phyloP scores from a whole-genome alignment of 2,329 filamentous ascomycete genomes.

The Neurospora sp. region DNA sequence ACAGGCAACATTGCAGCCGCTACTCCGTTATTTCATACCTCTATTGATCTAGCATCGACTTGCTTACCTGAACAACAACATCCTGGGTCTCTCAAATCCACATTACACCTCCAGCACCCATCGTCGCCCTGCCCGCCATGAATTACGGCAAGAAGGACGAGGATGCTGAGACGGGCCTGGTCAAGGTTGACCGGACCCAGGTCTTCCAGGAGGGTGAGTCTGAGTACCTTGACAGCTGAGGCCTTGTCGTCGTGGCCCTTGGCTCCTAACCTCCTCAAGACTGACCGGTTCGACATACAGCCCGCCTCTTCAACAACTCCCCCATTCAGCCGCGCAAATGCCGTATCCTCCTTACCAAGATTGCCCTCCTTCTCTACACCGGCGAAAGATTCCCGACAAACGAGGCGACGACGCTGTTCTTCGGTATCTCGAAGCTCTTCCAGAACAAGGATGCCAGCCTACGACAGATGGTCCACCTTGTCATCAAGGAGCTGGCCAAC shows the following conservation, averaged over 20 bases:
- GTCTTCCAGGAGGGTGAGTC: conserved; percentile 94
- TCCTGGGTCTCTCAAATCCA: conserved; percentile 9
- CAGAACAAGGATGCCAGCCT: conserved; percentile 98
- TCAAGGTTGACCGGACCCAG: conserved; percentile 95
- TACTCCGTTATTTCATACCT: neutral
- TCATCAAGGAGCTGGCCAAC: conserved; percentile 93
- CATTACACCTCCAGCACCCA: conserved; percentile 6
- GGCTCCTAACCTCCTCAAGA: neutral
- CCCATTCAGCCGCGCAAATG: conserved; percentile 96
- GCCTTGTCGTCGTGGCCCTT: conserved; percentile 5
- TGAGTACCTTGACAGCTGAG: neutral
- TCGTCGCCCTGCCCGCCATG: conserved; percentile 49
- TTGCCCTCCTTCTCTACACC: conserved; percentile 90
- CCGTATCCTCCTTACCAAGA: conserved; percentile 94
- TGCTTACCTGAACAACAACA: conserved; percentile 11
- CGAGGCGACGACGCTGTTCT: conserved; percentile 96
- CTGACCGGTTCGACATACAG: conserved; percentile 35
- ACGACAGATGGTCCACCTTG: conserved; percentile 96
- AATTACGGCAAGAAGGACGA: conserved; percentile 99
- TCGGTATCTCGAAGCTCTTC: conserved; percentile 97
- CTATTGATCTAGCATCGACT: neutral
- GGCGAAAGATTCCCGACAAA: conserved; percentile 95
- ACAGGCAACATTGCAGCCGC: neutral
- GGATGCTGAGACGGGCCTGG: conserved; percentile 84
- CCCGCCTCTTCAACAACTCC: conserved; percentile 94